Percentiles rank a stretch among this genome's conserved stretches.
Conservation (phyloP, 768 basidiomycete species). For the Russula compacta region DNA sequence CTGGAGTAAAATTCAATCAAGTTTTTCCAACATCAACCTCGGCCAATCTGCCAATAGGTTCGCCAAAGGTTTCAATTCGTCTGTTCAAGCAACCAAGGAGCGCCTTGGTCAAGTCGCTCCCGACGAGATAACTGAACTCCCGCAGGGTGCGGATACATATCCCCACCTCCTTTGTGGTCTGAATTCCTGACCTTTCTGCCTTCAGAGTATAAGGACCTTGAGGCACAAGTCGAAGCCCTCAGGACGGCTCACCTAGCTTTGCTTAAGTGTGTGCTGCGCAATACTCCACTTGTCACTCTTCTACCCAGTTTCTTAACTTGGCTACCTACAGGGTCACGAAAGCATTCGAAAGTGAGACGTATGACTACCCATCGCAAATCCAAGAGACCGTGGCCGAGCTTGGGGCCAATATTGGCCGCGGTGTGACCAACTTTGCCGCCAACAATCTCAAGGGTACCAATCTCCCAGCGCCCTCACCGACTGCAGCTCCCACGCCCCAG, state of each 20-base stretch:
- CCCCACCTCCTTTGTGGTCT: neutral
- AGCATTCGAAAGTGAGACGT: constrained; percentile 81
- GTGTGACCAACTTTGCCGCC: constrained; percentile 77
- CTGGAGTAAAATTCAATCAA: constrained; percentile 63
- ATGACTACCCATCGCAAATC: constrained; percentile 85
- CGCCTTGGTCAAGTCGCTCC: constrained; percentile 80
- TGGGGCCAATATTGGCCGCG: constrained; percentile 59
- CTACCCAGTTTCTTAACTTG: neutral
- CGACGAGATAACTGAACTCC: constrained; percentile 92
- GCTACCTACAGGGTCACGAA: constrained; percentile 60
- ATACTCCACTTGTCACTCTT: neutral
- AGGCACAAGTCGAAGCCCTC: constrained; percentile 89
- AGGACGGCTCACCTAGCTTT: constrained; percentile 64
- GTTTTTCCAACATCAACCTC: constrained; percentile 56
- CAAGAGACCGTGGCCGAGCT: constrained; percentile 74
- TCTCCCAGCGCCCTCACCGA: constrained; percentile 63
- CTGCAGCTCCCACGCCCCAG: constrained; percentile 46
- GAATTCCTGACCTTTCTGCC: neutral
- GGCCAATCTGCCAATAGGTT: constrained; percentile 68
- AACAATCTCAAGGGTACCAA: constrained; percentile 84
- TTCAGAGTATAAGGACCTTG: constrained; percentile 92
- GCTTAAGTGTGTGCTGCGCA: constrained; percentile 51
- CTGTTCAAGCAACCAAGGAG: constrained; percentile 81
- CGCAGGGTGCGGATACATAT: constrained; percentile 47
- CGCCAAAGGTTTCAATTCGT: constrained; percentile 70